phyloP scores from a whole-genome alignment of 2,329 filamentous ascomycete genomes.

The Grosmannia penicillata region DNA sequence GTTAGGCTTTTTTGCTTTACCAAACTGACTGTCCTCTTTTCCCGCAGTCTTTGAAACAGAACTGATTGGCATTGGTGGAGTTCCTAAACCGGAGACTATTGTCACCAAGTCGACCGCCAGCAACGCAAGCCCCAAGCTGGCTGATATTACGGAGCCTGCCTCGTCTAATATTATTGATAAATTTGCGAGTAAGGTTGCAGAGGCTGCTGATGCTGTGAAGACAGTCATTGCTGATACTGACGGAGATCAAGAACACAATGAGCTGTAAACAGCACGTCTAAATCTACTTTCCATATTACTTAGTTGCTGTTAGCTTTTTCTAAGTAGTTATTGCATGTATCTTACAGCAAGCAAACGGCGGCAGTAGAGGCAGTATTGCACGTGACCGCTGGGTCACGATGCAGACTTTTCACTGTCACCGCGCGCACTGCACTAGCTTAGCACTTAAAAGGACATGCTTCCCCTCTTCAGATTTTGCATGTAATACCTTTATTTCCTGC shows the following conservation, averaged over 20 bases:
- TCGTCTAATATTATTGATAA: slow-evolving; percentile 21
- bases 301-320: too few species aligned
- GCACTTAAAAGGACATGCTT: too few species aligned
- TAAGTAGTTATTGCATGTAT: too few species aligned
- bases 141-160: slow-evolving; percentile 13
- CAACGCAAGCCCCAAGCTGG: slow-evolving; percentile 14
- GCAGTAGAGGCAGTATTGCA: too few species aligned
- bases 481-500: too few species aligned
- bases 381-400: too few species aligned
- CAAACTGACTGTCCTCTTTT: not conserved
- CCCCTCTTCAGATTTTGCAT: too few species aligned
- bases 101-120: slow-evolving; percentile 22
- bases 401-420: too few species aligned
- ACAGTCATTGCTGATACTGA: slow-evolving; percentile 39
- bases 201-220: slow-evolving; percentile 26
- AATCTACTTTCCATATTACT: too few species aligned
- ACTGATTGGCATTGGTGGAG: slow-evolving; percentile 68
- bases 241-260: slow-evolving; percentile 42
- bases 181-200: slow-evolving; percentile 30
- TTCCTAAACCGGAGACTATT: slow-evolving; percentile 35
- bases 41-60: slow-evolving; percentile 52
- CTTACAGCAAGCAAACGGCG: too few species aligned
- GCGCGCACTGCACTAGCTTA: too few species aligned
- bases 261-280: too few species aligned
- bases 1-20: not conserved